phyloP scores from a whole-genome alignment of 441 rosid genomes.

The Arabidopsis lyrata region DNA sequence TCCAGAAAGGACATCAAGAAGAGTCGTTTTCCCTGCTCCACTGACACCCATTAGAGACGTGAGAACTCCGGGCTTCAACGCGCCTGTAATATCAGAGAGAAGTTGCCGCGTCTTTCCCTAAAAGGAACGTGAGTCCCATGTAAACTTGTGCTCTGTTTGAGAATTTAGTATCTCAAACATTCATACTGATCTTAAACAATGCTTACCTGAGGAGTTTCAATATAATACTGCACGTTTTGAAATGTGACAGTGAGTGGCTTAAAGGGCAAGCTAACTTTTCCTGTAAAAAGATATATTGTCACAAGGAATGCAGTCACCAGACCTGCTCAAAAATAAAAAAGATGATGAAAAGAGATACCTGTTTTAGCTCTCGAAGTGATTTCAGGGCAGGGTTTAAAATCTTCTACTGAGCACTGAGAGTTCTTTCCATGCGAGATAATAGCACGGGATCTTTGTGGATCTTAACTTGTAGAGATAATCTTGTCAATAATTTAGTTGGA shows the following conservation, averaged over 20 bases:
- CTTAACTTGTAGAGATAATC: conserved; percentile 47
- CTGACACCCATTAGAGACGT: conserved; percentile 93
- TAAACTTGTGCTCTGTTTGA: conserved; percentile 48
- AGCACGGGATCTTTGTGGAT: conserved; percentile 61
- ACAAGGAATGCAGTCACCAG: neutral
- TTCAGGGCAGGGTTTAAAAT: conserved; percentile 21
- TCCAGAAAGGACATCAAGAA: conserved; percentile 76
- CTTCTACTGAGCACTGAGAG: conserved; percentile 44
- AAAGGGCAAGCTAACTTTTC: conserved; percentile 66
- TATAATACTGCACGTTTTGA: conserved; percentile 62
- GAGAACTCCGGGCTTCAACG: conserved; percentile 92
- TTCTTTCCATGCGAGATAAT: conserved; percentile 52
- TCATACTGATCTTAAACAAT: neutral
- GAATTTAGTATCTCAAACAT: neutral
- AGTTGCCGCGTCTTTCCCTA: conserved; percentile 60
- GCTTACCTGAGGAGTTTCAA: conserved; percentile 68
- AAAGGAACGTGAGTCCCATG: conserved; percentile 34
- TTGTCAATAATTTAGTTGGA: neutral
- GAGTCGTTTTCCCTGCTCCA: conserved; percentile 89
- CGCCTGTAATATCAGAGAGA: conserved; percentile 66
- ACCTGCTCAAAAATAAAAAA: neutral
- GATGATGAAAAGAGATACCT: conserved; percentile 12
- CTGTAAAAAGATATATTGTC: conserved; percentile 24
- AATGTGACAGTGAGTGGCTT: conserved; percentile 66
- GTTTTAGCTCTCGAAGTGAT: conserved; percentile 25